These are phyloP conservation scores for Neocallimastix lanati DNA, from an alignment of 192 early-diverging fungal genomes.

Conservation along the genomic window DNA sequence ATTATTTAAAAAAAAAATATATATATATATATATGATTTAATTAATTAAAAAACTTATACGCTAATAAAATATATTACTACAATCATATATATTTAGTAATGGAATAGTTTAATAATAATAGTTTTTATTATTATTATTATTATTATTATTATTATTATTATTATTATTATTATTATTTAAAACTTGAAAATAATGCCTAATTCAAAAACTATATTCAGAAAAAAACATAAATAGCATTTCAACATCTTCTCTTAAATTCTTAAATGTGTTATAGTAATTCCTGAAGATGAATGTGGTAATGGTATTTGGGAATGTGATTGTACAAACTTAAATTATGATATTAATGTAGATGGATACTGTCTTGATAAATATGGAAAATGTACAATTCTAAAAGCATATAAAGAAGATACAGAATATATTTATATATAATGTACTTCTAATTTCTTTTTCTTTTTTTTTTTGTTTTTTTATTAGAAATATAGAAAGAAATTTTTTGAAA, in stretches of 20 bases:
- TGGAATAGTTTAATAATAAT: too few relatives aligned
- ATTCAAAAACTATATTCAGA: not conserved
- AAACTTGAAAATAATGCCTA: not conserved
- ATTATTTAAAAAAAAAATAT: too few relatives aligned
- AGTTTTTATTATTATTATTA: too few relatives aligned
- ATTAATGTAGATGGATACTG: not conserved
- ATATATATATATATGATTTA: too few relatives aligned
- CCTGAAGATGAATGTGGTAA: not conserved
- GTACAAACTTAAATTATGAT: not conserved
- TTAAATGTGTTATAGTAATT: not conserved
- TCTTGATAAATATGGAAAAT: not conserved
- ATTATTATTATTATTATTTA: too few relatives aligned
- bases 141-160: too few relatives aligned
- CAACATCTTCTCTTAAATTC: not conserved
- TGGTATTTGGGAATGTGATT: not conserved
- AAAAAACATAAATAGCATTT: not conserved
- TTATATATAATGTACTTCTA: not conserved
- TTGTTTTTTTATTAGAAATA: too few relatives aligned
- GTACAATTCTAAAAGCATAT: not conserved
- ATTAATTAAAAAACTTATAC: too few relatives aligned
- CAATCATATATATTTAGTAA: too few relatives aligned
- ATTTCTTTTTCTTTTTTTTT: too few relatives aligned
- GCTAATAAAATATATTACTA: too few relatives aligned
- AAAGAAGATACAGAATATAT: not conserved
- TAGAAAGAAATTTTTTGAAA: too few relatives aligned